Conservation (phyloP, 306 rosid genomes). For the Fagus sylvatica region DNA sequence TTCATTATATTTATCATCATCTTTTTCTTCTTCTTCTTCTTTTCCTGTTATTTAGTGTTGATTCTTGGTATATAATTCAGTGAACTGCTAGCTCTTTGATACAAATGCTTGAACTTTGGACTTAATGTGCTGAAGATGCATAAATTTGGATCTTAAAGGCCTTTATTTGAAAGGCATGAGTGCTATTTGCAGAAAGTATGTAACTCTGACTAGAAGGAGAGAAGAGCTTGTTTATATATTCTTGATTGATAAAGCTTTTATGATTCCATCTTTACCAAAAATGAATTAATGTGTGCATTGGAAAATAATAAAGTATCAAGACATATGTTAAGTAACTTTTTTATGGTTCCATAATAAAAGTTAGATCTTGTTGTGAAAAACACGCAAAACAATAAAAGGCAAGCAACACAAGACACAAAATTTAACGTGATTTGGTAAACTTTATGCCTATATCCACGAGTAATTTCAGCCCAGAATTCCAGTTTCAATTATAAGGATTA, state of each 20-base stretch:
- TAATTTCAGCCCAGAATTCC: no score
- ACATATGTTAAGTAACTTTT: neutral
- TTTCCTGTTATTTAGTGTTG: neutral
- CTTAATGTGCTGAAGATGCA: neutral
- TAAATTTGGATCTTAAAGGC: neutral
- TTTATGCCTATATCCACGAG: no score
- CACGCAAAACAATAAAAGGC: no score
- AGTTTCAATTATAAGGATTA: no score
- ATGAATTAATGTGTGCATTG: neutral
- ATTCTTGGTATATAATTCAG: neutral
- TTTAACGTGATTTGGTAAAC: no score
- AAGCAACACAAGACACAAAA: no score
- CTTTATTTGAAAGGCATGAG: neutral
- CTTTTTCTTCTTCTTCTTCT: constrained; percentile 10
- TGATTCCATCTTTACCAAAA: neutral
- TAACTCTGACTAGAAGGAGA: neutral
- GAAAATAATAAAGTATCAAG: neutral
- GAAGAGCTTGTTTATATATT: neutral
- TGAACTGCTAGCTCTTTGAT: neutral
- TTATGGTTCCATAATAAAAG: no score
- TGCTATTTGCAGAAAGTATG: no score
- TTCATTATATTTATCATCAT: constrained; percentile 3
- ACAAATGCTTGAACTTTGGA: neutral
- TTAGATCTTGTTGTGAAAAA: no score
- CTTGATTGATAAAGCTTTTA: neutral